Percentiles rank a stretch among this genome's conserved stretches.
Evolutionary conservation across 371 early-diverging fungal genomes (phyloP).

Genomic region (Lichtheimia hyalospora): DNA sequence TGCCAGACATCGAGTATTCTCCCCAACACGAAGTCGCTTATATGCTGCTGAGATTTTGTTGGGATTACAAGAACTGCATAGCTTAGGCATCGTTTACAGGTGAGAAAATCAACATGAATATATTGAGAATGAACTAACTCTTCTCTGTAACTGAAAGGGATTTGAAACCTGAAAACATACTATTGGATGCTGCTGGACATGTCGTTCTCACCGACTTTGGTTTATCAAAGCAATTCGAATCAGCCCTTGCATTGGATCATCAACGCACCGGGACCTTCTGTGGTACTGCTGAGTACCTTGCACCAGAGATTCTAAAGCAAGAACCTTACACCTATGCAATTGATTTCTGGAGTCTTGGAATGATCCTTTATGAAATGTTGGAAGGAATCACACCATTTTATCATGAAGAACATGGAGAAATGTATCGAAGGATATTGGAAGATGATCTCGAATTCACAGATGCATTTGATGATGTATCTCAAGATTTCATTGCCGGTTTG

Average conservation of each 20-base stretch:
- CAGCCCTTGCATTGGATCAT: slow-evolving; percentile 52
- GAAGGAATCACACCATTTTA: slow-evolving; percentile 80
- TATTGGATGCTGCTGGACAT: slow-evolving; percentile 68
- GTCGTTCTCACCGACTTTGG: slow-evolving; percentile 77
- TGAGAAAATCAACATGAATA: slow-evolving; percentile 13
- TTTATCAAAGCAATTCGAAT: slow-evolving; percentile 59
- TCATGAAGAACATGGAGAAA: slow-evolving; percentile 73
- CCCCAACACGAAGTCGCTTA: slow-evolving; percentile 51
- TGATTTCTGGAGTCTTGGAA: slow-evolving; percentile 98
- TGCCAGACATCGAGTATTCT: slow-evolving; percentile 29
- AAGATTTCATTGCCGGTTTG: slow-evolving; percentile 58
- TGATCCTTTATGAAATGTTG: slow-evolving; percentile 86
- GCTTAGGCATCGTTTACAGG: slow-evolving; percentile 74
- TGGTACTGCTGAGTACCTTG: slow-evolving; percentile 91
- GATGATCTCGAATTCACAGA: slow-evolving; percentile 76
- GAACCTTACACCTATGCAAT: slow-evolving; percentile 83
- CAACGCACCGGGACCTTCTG: slow-evolving; percentile 87
- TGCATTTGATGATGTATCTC: slow-evolving; percentile 58
- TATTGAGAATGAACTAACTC: neutral
- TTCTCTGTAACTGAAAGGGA: slow-evolving; percentile 38
- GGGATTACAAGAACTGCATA: slow-evolving; percentile 78
- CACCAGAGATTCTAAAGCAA: slow-evolving; percentile 89
- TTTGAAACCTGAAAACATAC: slow-evolving; percentile 68
- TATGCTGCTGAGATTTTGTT: slow-evolving; percentile 81
- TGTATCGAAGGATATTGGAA: slow-evolving; percentile 81